Conservation (phyloP, 768 basidiomycete species). For the Hericium coralloides region DNA sequence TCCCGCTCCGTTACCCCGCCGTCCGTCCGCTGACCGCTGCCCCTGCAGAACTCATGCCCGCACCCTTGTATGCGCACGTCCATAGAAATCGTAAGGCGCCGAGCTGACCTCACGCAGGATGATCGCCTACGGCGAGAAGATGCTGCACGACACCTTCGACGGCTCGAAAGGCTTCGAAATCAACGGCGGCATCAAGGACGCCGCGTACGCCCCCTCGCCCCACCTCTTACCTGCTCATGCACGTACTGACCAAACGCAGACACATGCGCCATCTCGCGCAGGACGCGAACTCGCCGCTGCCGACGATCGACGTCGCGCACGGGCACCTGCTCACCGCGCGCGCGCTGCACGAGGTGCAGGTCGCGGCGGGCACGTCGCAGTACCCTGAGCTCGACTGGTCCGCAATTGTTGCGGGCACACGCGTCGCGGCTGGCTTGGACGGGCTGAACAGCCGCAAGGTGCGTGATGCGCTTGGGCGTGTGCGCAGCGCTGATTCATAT, state of each 20-base stretch:
- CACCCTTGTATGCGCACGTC: slow-evolving; percentile 34
- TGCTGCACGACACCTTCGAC: slow-evolving; percentile 68
- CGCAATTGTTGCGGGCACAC: slow-evolving; percentile 65
- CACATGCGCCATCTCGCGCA: slow-evolving; percentile 65
- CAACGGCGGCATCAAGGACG: slow-evolving; percentile 85
- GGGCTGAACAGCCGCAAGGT: slow-evolving; percentile 30
- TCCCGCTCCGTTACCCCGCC: not conserved
- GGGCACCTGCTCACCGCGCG: slow-evolving; percentile 74
- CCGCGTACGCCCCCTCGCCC: slow-evolving; percentile 34
- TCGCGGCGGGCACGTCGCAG: slow-evolving; percentile 35
- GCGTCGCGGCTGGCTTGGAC: slow-evolving; percentile 65
- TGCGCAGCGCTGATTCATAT: no score
- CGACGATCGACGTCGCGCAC: slow-evolving; percentile 60
- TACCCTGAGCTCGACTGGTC: slow-evolving; percentile 76
- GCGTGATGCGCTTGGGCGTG: slow-evolving; percentile 2
- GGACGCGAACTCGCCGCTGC: slow-evolving; percentile 62
- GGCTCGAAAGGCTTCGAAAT: slow-evolving; percentile 68
- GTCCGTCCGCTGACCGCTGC: no score
- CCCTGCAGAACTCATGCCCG: slow-evolving; percentile 53
- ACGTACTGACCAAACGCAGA: slow-evolving; percentile 20
- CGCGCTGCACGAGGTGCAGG: slow-evolving; percentile 49
- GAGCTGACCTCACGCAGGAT: slow-evolving; percentile 25
- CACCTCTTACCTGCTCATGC: not conserved
- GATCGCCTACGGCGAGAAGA: slow-evolving; percentile 53
- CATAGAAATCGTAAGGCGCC: not conserved